phyloP scores from a whole-genome alignment of 225 moss, liverwort and hornwort genomes.

The Anthoceros angustus region DNA sequence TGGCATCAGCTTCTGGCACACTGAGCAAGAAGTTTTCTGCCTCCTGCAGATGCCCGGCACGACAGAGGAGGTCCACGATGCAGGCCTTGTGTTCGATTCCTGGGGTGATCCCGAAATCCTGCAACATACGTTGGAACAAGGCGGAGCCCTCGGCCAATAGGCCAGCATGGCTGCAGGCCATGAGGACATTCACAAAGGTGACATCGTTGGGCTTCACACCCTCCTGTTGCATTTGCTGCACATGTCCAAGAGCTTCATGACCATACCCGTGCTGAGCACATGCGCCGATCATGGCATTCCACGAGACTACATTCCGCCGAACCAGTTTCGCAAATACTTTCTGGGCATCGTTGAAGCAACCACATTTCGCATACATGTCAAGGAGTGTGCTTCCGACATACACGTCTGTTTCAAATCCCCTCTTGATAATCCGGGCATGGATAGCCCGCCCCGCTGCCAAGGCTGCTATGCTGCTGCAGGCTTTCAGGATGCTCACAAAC shows the following conservation, averaged over 20 bases:
- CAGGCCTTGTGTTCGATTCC: slow-evolving; percentile 5
- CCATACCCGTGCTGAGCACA: background rate
- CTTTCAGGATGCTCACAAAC: background rate
- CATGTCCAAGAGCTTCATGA: background rate
- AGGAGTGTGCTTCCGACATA: background rate
- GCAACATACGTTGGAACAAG: slow-evolving; percentile 3
- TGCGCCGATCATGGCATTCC: background rate
- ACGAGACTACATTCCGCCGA: background rate
- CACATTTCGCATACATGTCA: slow-evolving; percentile 1
- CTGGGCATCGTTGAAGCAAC: background rate
- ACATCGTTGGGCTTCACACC: slow-evolving; percentile 1
- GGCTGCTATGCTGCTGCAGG: background rate
- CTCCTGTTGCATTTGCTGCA: slow-evolving; percentile 4
- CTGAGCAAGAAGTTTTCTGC: slow-evolving; percentile 1
- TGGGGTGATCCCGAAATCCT: slow-evolving; percentile 4
- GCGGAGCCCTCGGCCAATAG: background rate
- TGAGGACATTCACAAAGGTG: slow-evolving; percentile 1
- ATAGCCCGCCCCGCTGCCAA: background rate
- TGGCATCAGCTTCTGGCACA: background rate
- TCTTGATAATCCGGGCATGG: background rate
- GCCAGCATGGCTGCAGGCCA: background rate
- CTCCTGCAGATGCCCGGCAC: slow-evolving; percentile 4
- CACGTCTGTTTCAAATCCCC: background rate
- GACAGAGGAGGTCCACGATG: slow-evolving; percentile 8
- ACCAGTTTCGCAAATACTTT: background rate